Evolutionary conservation across 2,329 filamentous ascomycete species (phyloP).

Genomic region (Scortechinia acanthostroma): DNA sequence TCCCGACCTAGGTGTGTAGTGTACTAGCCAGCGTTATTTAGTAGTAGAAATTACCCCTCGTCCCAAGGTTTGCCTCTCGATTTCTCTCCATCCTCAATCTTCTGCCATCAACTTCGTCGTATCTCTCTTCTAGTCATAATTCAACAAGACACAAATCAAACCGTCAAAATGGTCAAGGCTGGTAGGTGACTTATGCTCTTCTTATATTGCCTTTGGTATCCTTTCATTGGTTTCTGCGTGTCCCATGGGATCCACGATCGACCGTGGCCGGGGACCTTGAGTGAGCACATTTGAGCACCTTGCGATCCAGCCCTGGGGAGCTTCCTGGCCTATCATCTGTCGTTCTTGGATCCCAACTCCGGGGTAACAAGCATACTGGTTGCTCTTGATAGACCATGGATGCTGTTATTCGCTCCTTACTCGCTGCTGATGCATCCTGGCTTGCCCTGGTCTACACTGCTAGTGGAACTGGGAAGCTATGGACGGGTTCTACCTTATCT

Average conservation of each 20-base stretch:
- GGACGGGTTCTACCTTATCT: no score
- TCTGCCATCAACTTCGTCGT: background rate
- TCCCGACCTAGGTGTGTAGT: no score
- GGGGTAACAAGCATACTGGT: no score
- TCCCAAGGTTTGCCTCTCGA: no score
- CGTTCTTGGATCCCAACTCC: background rate
- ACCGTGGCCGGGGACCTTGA: background rate
- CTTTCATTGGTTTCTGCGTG: constrained; percentile 4
- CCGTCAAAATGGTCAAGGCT: constrained; percentile 95
- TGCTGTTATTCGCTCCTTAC: no score
- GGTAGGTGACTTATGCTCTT: constrained; percentile 48
- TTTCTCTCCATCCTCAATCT: background rate
- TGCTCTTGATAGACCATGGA: no score
- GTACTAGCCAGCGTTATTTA: no score
- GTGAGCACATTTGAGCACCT: constrained; percentile 3
- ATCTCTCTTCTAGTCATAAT: background rate
- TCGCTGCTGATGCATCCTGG: no score
- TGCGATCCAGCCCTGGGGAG: background rate
- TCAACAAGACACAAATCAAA: background rate
- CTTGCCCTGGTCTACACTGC: no score
- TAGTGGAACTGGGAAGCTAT: no score
- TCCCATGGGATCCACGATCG: background rate
- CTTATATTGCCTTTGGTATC: background rate
- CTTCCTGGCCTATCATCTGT: background rate
- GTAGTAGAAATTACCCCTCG: no score